Conservation (phyloP, 208 protist genomes). For the Acanthamoeba comandoni region DNA sequence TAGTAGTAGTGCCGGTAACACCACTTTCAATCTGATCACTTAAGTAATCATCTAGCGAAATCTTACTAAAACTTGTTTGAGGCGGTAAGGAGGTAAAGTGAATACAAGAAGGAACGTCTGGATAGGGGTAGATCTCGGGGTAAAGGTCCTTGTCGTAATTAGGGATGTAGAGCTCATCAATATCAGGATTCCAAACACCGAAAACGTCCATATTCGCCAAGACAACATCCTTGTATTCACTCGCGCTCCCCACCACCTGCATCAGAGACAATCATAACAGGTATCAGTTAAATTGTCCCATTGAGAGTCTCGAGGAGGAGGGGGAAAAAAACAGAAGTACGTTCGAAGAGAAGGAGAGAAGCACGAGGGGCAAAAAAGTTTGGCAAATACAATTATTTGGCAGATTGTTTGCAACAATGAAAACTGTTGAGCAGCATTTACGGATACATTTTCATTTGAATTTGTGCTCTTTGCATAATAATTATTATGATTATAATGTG, state of each 20-base stretch:
- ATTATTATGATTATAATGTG: too few species aligned
- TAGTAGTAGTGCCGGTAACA: background rate
- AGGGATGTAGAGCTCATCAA: slow-evolving; percentile 13
- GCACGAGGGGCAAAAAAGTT: slow-evolving; percentile 7
- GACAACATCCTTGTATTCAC: background rate
- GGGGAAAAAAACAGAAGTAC: too few species aligned
- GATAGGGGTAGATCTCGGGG: slow-evolving; percentile 20
- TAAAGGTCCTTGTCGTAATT: slow-evolving; percentile 9
- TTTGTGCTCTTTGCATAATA: too few species aligned
- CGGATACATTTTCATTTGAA: too few species aligned
- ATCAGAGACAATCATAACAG: too few species aligned
- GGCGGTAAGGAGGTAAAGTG: background rate
- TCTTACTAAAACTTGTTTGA: background rate
- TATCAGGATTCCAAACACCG: slow-evolving; percentile 10
- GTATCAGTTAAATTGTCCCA: too few species aligned
- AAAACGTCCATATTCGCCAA: background rate
- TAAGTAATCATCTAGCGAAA: background rate
- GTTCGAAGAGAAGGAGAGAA: too few species aligned
- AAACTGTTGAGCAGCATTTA: too few species aligned
- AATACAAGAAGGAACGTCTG: slow-evolving; percentile 13
- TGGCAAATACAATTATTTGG: slow-evolving; percentile 16
- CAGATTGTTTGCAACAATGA: background rate
- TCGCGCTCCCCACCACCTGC: slow-evolving; percentile 21
- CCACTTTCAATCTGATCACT: background rate
- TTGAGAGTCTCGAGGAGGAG: too few species aligned